Conservation (phyloP, 768 basidiomycete genomes). For the Hericium alpestre region DNA sequence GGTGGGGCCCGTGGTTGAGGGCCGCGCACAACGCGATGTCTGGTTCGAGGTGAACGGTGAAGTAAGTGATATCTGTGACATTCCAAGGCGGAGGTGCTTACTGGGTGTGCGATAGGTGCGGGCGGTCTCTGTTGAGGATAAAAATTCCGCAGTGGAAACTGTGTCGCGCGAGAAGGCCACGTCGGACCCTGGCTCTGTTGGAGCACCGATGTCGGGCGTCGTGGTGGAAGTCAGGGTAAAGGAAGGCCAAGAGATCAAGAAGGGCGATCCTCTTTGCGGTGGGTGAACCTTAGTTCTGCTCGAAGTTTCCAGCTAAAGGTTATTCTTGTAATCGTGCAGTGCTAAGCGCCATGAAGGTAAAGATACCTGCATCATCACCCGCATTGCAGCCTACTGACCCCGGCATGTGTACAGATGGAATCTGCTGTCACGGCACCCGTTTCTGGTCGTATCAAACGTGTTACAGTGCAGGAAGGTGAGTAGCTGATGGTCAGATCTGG, state of each 20-base stretch:
- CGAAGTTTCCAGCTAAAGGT: slow-evolving; percentile 12
- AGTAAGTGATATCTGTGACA: slow-evolving; percentile 31
- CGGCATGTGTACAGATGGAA: slow-evolving; percentile 66
- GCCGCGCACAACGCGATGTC: slow-evolving; percentile 86
- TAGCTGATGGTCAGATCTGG: background rate
- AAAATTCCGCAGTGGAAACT: slow-evolving; percentile 93
- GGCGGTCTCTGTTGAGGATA: slow-evolving; percentile 92
- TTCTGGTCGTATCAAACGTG: slow-evolving; percentile 90
- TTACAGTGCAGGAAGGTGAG: slow-evolving; percentile 79
- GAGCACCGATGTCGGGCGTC: slow-evolving; percentile 95
- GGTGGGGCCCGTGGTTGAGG: slow-evolving; percentile 84
- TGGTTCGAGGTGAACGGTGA: slow-evolving; percentile 99
- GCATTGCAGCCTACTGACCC: slow-evolving; percentile 10
- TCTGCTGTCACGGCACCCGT: slow-evolving; percentile 93
- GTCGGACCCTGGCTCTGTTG: slow-evolving; percentile 90
- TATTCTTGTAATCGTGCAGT: slow-evolving; percentile 34
- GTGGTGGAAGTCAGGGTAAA: slow-evolving; percentile 97
- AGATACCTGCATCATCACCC: slow-evolving; percentile 14
- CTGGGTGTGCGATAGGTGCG: slow-evolving; percentile 49
- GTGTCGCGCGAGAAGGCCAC: slow-evolving; percentile 92
- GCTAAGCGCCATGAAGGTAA: slow-evolving; percentile 92
- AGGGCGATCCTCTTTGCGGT: slow-evolving; percentile 93
- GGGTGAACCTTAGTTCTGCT: slow-evolving; percentile 25
- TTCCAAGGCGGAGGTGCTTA: background rate
- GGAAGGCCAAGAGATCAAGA: slow-evolving; percentile 96